A percentile compares a stretch with the other conserved stretches of the same genome.
Evolutionary conservation across 2,329 filamentous ascomycete species (phyloP).

Genomic region (Xylaria sp.): DNA sequence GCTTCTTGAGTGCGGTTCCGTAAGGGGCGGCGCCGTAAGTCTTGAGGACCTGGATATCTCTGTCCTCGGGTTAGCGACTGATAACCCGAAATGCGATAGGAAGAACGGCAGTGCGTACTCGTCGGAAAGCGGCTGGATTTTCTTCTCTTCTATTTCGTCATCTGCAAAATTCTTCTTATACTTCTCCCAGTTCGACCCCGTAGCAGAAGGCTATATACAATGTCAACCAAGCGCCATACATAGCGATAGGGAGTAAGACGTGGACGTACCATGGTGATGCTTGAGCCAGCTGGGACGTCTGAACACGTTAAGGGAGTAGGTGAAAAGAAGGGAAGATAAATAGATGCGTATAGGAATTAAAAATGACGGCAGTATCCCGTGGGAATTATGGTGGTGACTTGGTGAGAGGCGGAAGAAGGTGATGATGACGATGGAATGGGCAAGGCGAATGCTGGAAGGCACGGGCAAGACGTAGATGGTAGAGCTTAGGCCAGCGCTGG

Average conservation of each 20-base stretch:
- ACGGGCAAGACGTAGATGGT: slow-evolving; percentile 15
- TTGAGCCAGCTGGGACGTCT: slow-evolving; percentile 20
- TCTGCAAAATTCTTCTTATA: slow-evolving; percentile 97
- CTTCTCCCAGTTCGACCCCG: slow-evolving; percentile 96
- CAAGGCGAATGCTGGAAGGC: slow-evolving; percentile 8
- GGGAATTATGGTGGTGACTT: background rate
- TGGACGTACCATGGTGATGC: slow-evolving; percentile 47
- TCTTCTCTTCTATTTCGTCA: slow-evolving; percentile 98
- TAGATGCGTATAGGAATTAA: background rate
- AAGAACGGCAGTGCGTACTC: slow-evolving; percentile 72
- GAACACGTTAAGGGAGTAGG: background rate
- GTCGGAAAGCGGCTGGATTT: slow-evolving; percentile 96
- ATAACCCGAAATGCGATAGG: slow-evolving; percentile 15
- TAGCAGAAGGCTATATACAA: slow-evolving; percentile 82
- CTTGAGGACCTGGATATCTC: slow-evolving; percentile 99
- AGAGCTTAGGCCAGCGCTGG: too few species aligned
- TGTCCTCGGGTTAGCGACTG: slow-evolving; percentile 54
- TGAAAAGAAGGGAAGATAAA: background rate
- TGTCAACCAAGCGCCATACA: slow-evolving; percentile 40
- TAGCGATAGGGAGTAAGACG: slow-evolving; percentile 20
- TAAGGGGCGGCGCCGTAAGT: slow-evolving; percentile 98
- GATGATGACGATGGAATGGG: slow-evolving; percentile 34
- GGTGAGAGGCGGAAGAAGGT: slow-evolving; percentile 18
- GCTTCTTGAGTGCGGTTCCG: slow-evolving; percentile 91
- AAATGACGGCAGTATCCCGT: background rate